phyloP scores from a whole-genome alignment of 768 basidiomycete genomes.

The Trametopsis cervina region DNA sequence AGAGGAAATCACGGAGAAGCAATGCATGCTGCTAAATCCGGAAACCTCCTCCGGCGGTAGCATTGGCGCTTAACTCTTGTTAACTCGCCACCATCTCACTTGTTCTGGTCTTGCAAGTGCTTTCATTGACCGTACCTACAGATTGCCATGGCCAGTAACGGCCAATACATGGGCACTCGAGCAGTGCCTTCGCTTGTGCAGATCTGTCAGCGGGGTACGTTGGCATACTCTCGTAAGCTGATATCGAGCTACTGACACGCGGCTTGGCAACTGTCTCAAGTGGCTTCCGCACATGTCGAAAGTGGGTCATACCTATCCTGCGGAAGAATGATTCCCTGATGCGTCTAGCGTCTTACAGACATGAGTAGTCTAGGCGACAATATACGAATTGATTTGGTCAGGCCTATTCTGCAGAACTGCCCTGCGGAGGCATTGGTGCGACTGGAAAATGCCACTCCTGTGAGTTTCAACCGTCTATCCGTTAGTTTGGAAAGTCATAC shows the following conservation, averaged over 20 bases:
- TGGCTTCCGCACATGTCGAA: conserved; percentile 53
- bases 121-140: too few species aligned
- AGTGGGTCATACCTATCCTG: conserved; percentile 33
- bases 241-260: neutral
- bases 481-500: too few species aligned
- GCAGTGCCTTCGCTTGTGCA: conserved; percentile 58
- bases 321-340: conserved; percentile 1
- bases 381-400: conserved; percentile 56
- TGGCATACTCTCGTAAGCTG: neutral
- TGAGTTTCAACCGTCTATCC: too few species aligned
- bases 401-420: conserved; percentile 71
- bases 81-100: conserved; percentile 6
- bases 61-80: conserved; percentile 6
- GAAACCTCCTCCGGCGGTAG: conserved; percentile 2
- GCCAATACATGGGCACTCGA: conserved; percentile 24
- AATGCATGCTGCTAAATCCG: neutral
- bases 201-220: conserved; percentile 68
- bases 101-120: too few species aligned
- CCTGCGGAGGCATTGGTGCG: conserved; percentile 60
- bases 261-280: conserved; percentile 27
- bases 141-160: conserved; percentile 28
- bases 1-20: conserved; percentile 9
- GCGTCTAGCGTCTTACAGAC: conserved; percentile 31
- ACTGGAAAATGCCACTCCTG: conserved; percentile 66
- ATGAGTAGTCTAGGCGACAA: conserved; percentile 59